A percentile compares a stretch with the other conserved stretches of the same genome.
Evolutionary conservation across 2,329 filamentous ascomycete species (phyloP).

Genomic region (Colletotrichum liriopes): DNA sequence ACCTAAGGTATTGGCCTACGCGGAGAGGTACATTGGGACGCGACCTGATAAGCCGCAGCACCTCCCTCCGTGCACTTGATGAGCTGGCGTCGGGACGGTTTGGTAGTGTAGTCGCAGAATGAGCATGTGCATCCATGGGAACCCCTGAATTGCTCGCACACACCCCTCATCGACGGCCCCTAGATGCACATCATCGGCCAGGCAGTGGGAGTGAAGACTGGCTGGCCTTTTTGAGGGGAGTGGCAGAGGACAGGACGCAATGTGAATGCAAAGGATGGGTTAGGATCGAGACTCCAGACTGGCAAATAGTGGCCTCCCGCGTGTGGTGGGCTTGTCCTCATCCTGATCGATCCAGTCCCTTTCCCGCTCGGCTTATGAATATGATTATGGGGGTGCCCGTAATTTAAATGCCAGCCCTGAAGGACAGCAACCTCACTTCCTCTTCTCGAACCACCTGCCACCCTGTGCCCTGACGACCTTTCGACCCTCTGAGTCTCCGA

Average conservation of each 20-base stretch:
- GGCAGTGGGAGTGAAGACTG: no score
- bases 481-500: not conserved
- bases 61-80: not conserved
- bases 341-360: slow-evolving; percentile 34
- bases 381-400: slow-evolving; percentile 41
- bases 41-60: not conserved
- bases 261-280: not conserved
- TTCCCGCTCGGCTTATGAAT: slow-evolving; percentile 31
- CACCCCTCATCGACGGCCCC: slow-evolving; percentile 19
- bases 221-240: not conserved
- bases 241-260: not conserved
- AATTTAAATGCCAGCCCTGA: slow-evolving; percentile 43
- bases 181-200: slow-evolving; percentile 2
- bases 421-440: slow-evolving; percentile 38
- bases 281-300: slow-evolving; percentile 12
- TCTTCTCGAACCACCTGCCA: slow-evolving; percentile 38
- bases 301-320: slow-evolving; percentile 36
- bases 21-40: not conserved
- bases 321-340: slow-evolving; percentile 15
- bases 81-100: slow-evolving; percentile 32
- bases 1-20: not conserved
- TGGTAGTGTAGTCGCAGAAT: slow-evolving; percentile 7
- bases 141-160: slow-evolving; percentile 35
- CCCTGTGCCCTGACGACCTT: slow-evolving; percentile 2
- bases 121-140: slow-evolving; percentile 40